Evolutionary conservation across 148 eudicot genomes (phyloP).

Genomic region (Spergularia marina): DNA sequence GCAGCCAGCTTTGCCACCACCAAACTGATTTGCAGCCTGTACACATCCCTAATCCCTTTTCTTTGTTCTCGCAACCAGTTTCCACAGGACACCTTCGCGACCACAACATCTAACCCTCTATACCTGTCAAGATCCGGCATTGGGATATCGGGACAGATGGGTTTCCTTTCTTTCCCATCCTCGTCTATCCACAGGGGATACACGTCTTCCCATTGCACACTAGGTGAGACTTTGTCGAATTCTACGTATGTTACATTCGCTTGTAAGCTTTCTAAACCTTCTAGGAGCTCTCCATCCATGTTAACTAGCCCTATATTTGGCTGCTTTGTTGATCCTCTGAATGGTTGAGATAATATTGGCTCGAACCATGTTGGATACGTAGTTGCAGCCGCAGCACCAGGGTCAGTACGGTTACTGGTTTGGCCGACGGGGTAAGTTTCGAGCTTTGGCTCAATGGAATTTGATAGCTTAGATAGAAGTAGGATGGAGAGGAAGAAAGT

Average conservation of each 20-base stretch:
- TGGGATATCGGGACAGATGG: not conserved
- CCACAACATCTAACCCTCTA: not conserved
- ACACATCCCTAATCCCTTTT: slow-evolving; percentile 5
- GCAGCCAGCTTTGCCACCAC: slow-evolving; percentile 8
- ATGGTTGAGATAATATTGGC: not conserved
- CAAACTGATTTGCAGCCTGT: slow-evolving; percentile 12
- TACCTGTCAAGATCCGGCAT: not conserved
- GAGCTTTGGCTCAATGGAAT: too few species aligned
- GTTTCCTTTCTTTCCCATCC: not conserved
- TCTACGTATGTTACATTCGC: not conserved
- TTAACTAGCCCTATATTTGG: not conserved
- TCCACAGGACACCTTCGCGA: slow-evolving; percentile 3
- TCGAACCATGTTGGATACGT: slow-evolving; percentile 2
- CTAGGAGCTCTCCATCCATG: not conserved
- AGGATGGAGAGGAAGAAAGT: too few species aligned
- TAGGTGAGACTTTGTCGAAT: not conserved
- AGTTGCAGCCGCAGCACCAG: too few species aligned
- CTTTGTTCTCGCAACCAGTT: not conserved
- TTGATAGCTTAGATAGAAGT: too few species aligned
- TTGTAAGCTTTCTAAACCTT: not conserved
- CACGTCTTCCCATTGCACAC: not conserved
- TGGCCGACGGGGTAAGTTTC: too few species aligned
- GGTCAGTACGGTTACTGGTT: too few species aligned
- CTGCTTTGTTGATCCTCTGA: not conserved
- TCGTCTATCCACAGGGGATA: slow-evolving; percentile 14